Evolutionary conservation across 257 asterid species (phyloP), one percentile per base, ranked within the genome.

Genomic region (Nicotiana tomentosiformis): DNA sequence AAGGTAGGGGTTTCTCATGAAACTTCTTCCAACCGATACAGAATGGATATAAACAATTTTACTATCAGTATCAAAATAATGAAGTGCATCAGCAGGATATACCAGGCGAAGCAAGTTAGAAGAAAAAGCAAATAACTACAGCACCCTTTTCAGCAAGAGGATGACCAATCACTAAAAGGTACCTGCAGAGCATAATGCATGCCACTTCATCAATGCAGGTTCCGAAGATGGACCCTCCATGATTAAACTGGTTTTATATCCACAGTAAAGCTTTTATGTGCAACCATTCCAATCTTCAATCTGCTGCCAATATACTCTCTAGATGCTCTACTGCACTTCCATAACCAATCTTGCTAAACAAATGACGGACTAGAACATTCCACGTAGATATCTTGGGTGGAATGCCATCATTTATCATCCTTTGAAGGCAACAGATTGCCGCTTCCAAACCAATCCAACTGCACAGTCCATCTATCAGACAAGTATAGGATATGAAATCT

Each of bases 381-480:
- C 99, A 94, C 35, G 88, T 33, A 7, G 96, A 91, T 81, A 78
- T 15, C 81, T 85, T 84, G 15, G 99, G 99, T 46, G 65, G 56
- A 66, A 95, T 86, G 16, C 97, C 96, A 39, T 91, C 95, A 80
- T 84, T 83, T 29, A 91, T 83, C 97, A 95, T 94, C 86, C 85
- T 86, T n/a, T 66, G 74, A 82, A 95, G 85, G 88, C 89, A 89
- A 20, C 53, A 17, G 77, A 12, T 80, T 33, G 93, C 94, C 58
- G 82, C 86, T 77, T 91, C 98, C 32, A 91, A 66, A 72, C 83
- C 93, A 64, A 67, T 64, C 74, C 84, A 35, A 84, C 89, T 90
- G 83, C 88, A 80, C 49, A 90, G 74, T 69, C 94, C 94, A 77
- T 83, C 83, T 74, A 95, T 85, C 39, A 95, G 87, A 84, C 94